A percentile compares a stretch with the other conserved stretches of the same genome.
These are phyloP conservation scores for Polytrichum formosum DNA, from an alignment of 225 moss, liverwort and hornwort genomes.

Conservation along the genomic window DNA sequence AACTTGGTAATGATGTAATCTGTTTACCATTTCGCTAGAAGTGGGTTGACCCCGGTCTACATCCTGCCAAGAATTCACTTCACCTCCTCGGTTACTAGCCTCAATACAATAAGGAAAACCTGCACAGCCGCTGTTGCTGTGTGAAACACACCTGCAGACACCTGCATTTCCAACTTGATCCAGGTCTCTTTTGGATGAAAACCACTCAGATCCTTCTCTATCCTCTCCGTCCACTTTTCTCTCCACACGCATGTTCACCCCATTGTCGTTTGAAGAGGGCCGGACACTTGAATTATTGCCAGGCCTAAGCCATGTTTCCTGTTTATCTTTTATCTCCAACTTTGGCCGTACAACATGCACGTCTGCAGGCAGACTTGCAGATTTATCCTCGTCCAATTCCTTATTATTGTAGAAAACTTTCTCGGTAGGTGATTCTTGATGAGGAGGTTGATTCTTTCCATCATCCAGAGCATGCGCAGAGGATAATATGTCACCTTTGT, in stretches of 20 bases:
- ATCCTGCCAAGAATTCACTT: conserved; percentile 32
- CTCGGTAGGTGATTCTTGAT: conserved; percentile 19
- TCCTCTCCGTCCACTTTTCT: conserved; percentile 27
- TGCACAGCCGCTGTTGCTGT: conserved; percentile 28
- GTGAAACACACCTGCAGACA: conserved; percentile 23
- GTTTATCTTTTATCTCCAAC: conserved; percentile 17
- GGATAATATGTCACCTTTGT: conserved; percentile 1
- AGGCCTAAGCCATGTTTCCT: conserved; percentile 24
- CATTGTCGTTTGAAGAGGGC: conserved; percentile 27
- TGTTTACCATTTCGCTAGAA: conserved; percentile 16
- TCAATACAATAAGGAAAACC: conserved; percentile 26
- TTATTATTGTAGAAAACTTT: conserved; percentile 14
- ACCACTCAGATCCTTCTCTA: conserved; percentile 33
- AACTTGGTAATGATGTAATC: conserved; percentile 11
- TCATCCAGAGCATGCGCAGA: conserved; percentile 14
- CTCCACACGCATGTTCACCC: conserved; percentile 17
- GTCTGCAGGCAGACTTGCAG: conserved; percentile 5
- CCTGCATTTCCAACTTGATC: conserved; percentile 29
- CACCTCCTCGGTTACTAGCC: conserved; percentile 30
- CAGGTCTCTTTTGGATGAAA: conserved; percentile 24
- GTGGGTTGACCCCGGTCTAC: conserved; percentile 15
- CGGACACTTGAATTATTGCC: conserved; percentile 24
- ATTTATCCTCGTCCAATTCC: conserved; percentile 17
- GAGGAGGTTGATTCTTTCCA: conserved; percentile 9
- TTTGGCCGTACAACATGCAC: conserved; percentile 15